These are phyloP conservation scores for Botrytis fabae DNA, from an alignment of 2,329 filamentous ascomycete species.

Conservation along the genomic window DNA sequence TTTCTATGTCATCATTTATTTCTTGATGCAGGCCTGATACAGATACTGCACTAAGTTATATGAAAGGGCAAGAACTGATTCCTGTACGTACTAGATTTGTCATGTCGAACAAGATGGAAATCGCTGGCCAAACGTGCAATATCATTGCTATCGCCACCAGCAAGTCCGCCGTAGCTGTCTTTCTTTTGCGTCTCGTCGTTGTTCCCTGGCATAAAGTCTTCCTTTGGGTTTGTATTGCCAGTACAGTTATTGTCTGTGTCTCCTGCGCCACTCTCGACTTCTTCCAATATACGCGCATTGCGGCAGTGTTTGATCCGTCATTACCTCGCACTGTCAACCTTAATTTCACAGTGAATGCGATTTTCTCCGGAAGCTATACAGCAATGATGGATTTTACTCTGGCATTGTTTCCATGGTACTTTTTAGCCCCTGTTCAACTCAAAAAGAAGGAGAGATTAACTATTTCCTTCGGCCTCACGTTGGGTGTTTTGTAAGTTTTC, in stretches of 20 bases:
- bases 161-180: slow-evolving; percentile 17
- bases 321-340: slow-evolving; percentile 9
- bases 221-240: not conserved
- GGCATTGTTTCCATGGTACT: slow-evolving; percentile 20
- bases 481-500: slow-evolving; percentile 18
- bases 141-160: slow-evolving; percentile 11
- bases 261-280: slow-evolving; percentile 1
- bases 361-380: slow-evolving; percentile 1
- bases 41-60: not conserved
- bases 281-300: not conserved
- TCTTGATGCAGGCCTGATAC: not conserved
- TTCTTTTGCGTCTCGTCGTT: slow-evolving; percentile 15
- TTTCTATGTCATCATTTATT: not conserved
- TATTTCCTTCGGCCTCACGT: slow-evolving; percentile 15
- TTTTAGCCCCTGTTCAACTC: slow-evolving; percentile 5
- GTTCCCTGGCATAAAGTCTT: slow-evolving; percentile 18
- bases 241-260: not conserved
- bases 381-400: slow-evolving; percentile 14
- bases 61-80: not conserved
- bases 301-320: slow-evolving; percentile 11
- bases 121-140: slow-evolving; percentile 18
- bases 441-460: slow-evolving; percentile 13
- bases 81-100: slow-evolving; percentile 3
- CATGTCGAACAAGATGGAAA: slow-evolving; percentile 18
- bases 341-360: slow-evolving; percentile 11